Conservation (phyloP, 208 protist genomes). For the Acanthamoeba healyi region DNA sequence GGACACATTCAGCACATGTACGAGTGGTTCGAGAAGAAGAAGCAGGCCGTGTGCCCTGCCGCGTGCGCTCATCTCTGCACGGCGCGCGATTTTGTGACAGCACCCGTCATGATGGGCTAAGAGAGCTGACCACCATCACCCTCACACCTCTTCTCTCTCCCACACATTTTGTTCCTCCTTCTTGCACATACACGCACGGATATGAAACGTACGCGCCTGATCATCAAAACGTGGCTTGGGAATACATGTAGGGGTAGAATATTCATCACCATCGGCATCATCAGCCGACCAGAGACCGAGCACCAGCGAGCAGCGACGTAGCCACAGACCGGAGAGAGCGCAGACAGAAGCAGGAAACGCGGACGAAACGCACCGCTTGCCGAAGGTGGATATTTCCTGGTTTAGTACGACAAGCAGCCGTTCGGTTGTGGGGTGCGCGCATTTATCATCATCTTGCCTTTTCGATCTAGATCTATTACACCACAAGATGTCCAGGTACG, state of each 20-base stretch:
- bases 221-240: not conserved
- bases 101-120: not conserved
- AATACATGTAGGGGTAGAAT: no score
- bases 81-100: slow-evolving; percentile 34
- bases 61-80: slow-evolving; percentile 62
- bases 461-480: not conserved
- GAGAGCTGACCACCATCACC: not conserved
- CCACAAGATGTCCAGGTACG: slow-evolving; percentile 9
- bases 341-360: no score
- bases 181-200: not conserved
- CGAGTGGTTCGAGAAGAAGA: slow-evolving; percentile 74
- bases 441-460: slow-evolving; percentile 11
- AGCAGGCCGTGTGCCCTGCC: slow-evolving; percentile 48
- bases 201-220: not conserved
- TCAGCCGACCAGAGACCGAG: no score
- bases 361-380: no score
- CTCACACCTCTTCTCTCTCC: not conserved
- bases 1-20: slow-evolving; percentile 71
- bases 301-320: no score
- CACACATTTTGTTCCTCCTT: not conserved
- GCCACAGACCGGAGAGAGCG: no score
- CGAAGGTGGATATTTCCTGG: not conserved
- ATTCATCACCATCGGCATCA: no score
- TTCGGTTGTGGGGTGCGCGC: not conserved
- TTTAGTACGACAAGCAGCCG: not conserved